Conservation (phyloP, 371 early-diverging fungal genomes). For the Phascolomyces articulosus region DNA sequence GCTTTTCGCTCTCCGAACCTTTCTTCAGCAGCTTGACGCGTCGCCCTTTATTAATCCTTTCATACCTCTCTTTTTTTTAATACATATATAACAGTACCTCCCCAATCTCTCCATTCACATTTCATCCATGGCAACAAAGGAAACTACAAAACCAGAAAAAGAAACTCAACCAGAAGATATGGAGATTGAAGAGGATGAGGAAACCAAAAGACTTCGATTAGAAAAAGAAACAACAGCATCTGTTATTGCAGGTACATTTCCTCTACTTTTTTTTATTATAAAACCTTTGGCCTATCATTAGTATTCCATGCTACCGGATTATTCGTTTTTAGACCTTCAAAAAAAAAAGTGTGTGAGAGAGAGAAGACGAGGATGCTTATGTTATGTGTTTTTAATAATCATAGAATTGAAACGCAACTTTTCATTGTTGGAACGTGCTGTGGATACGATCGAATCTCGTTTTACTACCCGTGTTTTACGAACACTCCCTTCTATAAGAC, state of each 20-base stretch:
- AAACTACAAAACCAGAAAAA: constrained; percentile 26
- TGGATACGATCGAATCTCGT: constrained; percentile 81
- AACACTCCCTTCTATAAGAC: constrained; percentile 77
- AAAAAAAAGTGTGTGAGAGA: background rate
- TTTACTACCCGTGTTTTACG: constrained; percentile 90
- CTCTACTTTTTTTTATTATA: background rate
- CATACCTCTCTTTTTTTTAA: too few species aligned
- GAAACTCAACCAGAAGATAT: constrained; percentile 34
- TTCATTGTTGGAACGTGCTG: constrained; percentile 80
- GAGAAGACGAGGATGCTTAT: background rate
- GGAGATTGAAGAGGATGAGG: constrained; percentile 51
- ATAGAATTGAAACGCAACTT: constrained; percentile 87
- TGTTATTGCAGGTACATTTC: constrained; percentile 24
- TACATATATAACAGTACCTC: too few species aligned
- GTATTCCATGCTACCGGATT: too few species aligned
- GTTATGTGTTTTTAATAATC: background rate
- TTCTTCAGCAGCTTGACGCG: background rate
- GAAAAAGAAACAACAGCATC: constrained; percentile 42
- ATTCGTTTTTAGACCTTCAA: background rate
- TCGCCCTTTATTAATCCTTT: background rate
- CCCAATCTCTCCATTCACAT: background rate
- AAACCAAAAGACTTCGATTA: constrained; percentile 40
- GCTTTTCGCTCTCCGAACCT: background rate
- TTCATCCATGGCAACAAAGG: constrained; percentile 20
- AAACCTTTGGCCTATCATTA: background rate